phyloP scores from a whole-genome alignment of 352 stramenopile species.

The Thalassiosira mediterranea region DNA sequence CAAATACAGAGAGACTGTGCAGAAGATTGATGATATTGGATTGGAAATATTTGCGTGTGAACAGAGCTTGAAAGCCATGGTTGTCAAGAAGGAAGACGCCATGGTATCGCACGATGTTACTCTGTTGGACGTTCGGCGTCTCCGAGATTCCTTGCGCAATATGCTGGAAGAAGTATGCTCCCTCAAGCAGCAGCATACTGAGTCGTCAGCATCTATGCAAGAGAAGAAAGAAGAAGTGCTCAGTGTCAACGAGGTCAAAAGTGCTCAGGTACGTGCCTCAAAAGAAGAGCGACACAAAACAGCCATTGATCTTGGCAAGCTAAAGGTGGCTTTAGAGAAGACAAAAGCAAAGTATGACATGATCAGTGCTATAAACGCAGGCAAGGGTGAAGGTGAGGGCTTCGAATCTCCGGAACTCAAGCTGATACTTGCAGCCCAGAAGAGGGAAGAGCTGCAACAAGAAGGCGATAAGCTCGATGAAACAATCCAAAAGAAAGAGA shows the following conservation, averaged over 20 bases:
- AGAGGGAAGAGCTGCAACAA: slow-evolving; percentile 92
- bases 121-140: slow-evolving; percentile 90
- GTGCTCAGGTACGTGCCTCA: slow-evolving; percentile 85
- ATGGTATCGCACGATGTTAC: slow-evolving; percentile 94
- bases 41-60: slow-evolving; percentile 90
- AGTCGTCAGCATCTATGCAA: slow-evolving; percentile 93
- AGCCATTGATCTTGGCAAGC: slow-evolving; percentile 89
- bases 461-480: slow-evolving; percentile 94
- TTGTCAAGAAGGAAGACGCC: slow-evolving; percentile 90
- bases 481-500: slow-evolving; percentile 91
- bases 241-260: slow-evolving; percentile 90
- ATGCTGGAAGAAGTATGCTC: slow-evolving; percentile 91
- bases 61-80: slow-evolving; percentile 85
- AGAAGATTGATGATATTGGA: slow-evolving; percentile 89
- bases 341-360: slow-evolving; percentile 94
- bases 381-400: slow-evolving; percentile 84
- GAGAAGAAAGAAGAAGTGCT: slow-evolving; percentile 91
- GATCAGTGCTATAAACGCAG: slow-evolving; percentile 63
- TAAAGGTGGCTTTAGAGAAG: slow-evolving; percentile 88
- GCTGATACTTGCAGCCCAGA: slow-evolving; percentile 94
- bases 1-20: slow-evolving; percentile 86
- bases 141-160: slow-evolving; percentile 89
- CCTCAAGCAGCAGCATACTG: slow-evolving; percentile 88
- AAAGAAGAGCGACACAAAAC: slow-evolving; percentile 94
- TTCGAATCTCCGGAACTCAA: slow-evolving; percentile 91